These are phyloP conservation scores for Aspergillus ellipticus DNA, from an alignment of 495 filamentous ascomycete genomes.

Conservation along the genomic window DNA sequence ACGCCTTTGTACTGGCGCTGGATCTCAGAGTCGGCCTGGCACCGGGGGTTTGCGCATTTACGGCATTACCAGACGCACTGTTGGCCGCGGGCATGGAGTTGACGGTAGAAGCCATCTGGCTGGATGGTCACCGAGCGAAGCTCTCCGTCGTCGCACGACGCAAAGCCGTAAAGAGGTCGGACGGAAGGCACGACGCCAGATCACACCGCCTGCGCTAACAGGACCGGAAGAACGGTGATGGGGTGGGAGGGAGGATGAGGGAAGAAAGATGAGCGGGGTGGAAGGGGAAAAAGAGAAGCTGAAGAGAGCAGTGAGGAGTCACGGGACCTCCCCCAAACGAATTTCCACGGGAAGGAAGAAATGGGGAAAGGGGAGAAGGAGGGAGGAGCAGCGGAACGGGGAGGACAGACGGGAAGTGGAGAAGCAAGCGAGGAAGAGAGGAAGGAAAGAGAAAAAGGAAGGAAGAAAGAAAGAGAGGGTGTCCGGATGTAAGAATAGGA, in stretches of 20 bases:
- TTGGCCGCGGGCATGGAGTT: constrained; percentile 44
- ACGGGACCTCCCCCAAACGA: constrained; percentile 17
- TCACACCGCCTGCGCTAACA: constrained; percentile 41
- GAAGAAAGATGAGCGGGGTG: constrained; percentile 13
- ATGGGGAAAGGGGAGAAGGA: constrained; percentile 5
- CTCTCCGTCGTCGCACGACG: constrained; percentile 42
- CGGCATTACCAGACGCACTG: constrained; percentile 45
- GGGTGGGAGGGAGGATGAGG: constrained; percentile 8
- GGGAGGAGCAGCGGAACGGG: not conserved
- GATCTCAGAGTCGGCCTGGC: constrained; percentile 44
- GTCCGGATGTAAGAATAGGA: not conserved
- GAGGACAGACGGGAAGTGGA: constrained; percentile 1
- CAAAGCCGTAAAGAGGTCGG: constrained; percentile 22
- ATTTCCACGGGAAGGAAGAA: constrained; percentile 5
- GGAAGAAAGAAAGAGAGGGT: not conserved
- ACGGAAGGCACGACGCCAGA: constrained; percentile 30
- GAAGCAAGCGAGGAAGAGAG: not conserved
- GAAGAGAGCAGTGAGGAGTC: constrained; percentile 16
- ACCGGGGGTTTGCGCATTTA: constrained; percentile 33
- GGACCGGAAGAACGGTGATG: constrained; percentile 11
- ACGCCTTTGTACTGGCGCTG: constrained; percentile 50
- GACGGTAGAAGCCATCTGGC: constrained; percentile 51
- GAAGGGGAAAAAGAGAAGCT: constrained; percentile 7
- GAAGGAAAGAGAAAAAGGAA: not conserved
- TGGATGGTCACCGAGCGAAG: constrained; percentile 26